Evolutionary conservation across 306 rosid genomes (phyloP).

Genomic region (Phaseolus lunatus): DNA sequence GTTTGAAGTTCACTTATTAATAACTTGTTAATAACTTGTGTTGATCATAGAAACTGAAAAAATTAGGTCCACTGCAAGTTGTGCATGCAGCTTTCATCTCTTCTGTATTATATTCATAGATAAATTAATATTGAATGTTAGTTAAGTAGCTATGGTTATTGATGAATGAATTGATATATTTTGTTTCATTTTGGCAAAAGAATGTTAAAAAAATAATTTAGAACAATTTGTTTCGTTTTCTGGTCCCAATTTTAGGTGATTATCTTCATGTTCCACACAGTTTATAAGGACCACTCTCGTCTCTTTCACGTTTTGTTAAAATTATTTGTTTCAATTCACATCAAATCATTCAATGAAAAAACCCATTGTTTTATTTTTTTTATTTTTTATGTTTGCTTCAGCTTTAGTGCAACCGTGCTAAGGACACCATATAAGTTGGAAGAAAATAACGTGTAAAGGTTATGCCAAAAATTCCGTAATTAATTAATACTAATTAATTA

Average conservation of each 20-base stretch:
- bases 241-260: conserved; percentile 14
- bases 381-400: neutral
- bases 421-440: neutral
- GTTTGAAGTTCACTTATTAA: too few species aligned
- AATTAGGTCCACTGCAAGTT: neutral
- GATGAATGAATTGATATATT: neutral
- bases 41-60: neutral
- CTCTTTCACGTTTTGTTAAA: neutral
- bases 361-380: neutral
- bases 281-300: neutral
- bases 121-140: neutral
- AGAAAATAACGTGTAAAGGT: neutral
- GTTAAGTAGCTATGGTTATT: neutral
- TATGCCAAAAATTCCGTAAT: too few species aligned
- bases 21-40: neutral
- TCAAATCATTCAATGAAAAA: neutral
- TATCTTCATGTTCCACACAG: neutral
- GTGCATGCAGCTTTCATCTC: neutral
- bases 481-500: too few species aligned
- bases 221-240: conserved; percentile 35
- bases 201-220: neutral
- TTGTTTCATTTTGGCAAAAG: neutral
- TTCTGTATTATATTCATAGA: neutral
- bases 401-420: neutral
- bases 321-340: neutral